Conservation (phyloP, 2,329 filamentous ascomycete species). For the Penicillium frequentans region DNA sequence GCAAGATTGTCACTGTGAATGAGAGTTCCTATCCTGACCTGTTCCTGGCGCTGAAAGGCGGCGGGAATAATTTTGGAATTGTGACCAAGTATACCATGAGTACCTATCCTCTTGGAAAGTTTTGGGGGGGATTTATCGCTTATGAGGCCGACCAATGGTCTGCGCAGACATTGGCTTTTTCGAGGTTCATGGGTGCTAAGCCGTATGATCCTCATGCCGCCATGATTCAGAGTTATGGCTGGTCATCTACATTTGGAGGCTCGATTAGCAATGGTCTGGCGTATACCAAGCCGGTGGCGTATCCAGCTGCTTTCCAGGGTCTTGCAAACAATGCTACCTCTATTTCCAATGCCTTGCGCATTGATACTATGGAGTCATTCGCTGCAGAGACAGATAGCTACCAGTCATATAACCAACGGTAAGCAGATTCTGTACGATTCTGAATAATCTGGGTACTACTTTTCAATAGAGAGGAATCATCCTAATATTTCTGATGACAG, state of each 20-base stretch:
- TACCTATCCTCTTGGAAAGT: slow-evolving; percentile 9
- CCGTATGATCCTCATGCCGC: slow-evolving; percentile 12
- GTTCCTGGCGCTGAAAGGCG: slow-evolving; percentile 43
- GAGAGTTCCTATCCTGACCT: slow-evolving; percentile 32
- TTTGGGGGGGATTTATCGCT: not conserved
- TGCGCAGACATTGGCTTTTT: not conserved
- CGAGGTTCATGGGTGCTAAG: not conserved
- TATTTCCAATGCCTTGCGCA: not conserved
- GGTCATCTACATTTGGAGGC: not conserved
- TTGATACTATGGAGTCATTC: not conserved
- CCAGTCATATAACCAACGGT: not conserved
- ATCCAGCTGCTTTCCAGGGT: not conserved
- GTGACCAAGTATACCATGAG: slow-evolving; percentile 43
- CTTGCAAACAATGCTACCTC: not conserved
- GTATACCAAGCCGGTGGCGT: slow-evolving; percentile 14
- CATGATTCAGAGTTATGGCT: slow-evolving; percentile 1
- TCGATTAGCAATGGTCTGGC: slow-evolving; percentile 2
- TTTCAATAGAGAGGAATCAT: too few species aligned
- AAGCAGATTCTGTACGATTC: not conserved
- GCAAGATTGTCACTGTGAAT: slow-evolving; percentile 38
- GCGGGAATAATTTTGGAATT: slow-evolving; percentile 44
- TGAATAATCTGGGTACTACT: not conserved
- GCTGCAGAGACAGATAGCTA: not conserved
- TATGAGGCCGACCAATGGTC: not conserved
- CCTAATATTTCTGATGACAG: not conserved